Evolutionary conservation across 2,329 filamentous ascomycete species (phyloP).

Genomic region (Penicillium sp.): DNA sequence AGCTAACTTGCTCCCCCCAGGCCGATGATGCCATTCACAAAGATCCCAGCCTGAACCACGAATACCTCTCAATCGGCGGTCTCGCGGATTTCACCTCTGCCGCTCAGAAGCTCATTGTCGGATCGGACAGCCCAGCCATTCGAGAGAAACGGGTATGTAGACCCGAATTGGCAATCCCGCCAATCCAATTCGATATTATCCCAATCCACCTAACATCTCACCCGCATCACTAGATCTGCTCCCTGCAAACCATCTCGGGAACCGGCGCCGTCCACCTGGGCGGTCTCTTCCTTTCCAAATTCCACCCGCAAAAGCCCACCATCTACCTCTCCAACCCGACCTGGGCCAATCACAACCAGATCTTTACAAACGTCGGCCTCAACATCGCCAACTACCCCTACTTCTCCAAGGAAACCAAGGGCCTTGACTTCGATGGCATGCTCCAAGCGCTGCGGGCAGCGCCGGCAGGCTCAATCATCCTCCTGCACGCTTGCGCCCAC

Average conservation of each 20-base stretch:
- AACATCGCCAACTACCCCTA: slow-evolving; percentile 86
- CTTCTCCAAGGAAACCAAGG: slow-evolving; percentile 86
- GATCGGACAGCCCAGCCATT: slow-evolving; percentile 77
- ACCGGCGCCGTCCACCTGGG: slow-evolving; percentile 94
- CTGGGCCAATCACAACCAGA: slow-evolving; percentile 99
- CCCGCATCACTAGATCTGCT: slow-evolving; percentile 57
- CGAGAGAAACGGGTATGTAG: slow-evolving; percentile 72
- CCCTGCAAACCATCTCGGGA: slow-evolving; percentile 93
- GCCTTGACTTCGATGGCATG: slow-evolving; percentile 92
- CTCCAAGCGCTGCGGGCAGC: slow-evolving; percentile 70
- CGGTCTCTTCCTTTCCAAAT: slow-evolving; percentile 89
- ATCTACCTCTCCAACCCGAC: slow-evolving; percentile 94
- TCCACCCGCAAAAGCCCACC: slow-evolving; percentile 72
- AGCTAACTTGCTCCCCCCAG: slow-evolving; percentile 53
- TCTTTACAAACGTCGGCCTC: slow-evolving; percentile 89
- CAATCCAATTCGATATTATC: background rate
- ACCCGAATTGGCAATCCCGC: background rate
- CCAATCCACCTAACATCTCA: background rate
- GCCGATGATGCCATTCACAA: slow-evolving; percentile 87
- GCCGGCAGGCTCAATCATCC: slow-evolving; percentile 78
- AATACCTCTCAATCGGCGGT: slow-evolving; percentile 96
- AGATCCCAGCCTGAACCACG: slow-evolving; percentile 92
- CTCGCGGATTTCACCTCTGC: slow-evolving; percentile 83
- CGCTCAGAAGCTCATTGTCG: slow-evolving; percentile 88
- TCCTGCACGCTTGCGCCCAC: slow-evolving; percentile 94